These are phyloP conservation scores for Ormosia semicastrata DNA, from an alignment of 306 rosid species.

Conservation along the genomic window DNA sequence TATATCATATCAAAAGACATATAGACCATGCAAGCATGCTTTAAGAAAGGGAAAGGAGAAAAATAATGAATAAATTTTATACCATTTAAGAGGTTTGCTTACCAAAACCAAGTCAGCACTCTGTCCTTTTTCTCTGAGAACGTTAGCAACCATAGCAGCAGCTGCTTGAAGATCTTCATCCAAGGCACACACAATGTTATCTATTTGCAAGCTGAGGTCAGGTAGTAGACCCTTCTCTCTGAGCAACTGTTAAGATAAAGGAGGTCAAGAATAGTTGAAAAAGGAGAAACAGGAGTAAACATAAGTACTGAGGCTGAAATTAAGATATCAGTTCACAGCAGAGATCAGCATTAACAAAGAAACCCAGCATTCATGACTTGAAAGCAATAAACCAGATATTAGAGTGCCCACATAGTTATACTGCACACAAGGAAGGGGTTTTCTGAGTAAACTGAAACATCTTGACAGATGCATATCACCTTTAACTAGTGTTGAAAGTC, in stretches of 20 bases:
- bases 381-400: slow-evolving; percentile 20
- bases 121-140: slow-evolving; percentile 75
- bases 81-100: slow-evolving; percentile 96
- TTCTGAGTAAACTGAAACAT: neutral
- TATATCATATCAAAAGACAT: slow-evolving; percentile 23
- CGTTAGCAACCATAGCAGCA: slow-evolving; percentile 80
- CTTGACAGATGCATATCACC: neutral
- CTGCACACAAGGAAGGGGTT: neutral
- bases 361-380: neutral
- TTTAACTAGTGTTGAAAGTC: neutral
- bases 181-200: slow-evolving; percentile 82
- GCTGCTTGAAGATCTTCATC: slow-evolving; percentile 88
- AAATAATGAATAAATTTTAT: slow-evolving; percentile 1
- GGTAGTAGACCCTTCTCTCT: slow-evolving; percentile 88
- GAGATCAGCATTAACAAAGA: slow-evolving; percentile 6
- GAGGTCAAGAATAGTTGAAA: neutral
- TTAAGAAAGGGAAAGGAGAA: neutral
- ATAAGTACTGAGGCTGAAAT: neutral
- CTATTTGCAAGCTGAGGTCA: slow-evolving; percentile 54
- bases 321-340: slow-evolving; percentile 16
- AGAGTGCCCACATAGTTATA: neutral
- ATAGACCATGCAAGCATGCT: neutral
- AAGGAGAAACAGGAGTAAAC: neutral
- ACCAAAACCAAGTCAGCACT: slow-evolving; percentile 90
- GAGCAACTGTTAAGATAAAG: slow-evolving; percentile 60